Percentiles rank a stretch among this genome's conserved stretches.
Conservation (phyloP, 2,329 filamentous ascomycete genomes). For the Ceratocystiopsis minuta region DNA sequence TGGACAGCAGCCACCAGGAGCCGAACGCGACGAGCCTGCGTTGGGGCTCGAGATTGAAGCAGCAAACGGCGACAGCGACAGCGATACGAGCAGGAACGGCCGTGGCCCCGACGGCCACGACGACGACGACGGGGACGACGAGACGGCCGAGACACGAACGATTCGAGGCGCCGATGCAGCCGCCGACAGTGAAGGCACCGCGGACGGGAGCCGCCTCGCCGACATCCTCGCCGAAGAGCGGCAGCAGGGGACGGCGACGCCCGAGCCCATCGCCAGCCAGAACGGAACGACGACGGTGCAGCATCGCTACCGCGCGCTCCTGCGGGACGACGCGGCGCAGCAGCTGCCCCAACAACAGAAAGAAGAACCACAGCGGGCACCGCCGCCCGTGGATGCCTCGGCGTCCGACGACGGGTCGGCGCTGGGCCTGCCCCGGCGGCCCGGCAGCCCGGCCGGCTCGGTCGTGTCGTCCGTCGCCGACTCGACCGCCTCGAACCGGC, state of each 20-base stretch:
- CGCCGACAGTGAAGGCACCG: too few relatives aligned
- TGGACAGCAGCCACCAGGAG: not conserved
- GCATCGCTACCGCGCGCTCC: too few relatives aligned
- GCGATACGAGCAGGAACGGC: not conserved
- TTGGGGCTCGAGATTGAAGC: too few relatives aligned
- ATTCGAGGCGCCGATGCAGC: slow-evolving; percentile 14
- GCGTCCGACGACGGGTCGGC: slow-evolving; percentile 39
- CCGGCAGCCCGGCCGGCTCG: slow-evolving; percentile 51
- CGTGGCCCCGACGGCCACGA: too few relatives aligned
- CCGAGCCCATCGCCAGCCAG: too few relatives aligned
- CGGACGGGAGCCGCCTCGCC: slow-evolving; percentile 22
- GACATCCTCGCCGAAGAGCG: slow-evolving; percentile 24
- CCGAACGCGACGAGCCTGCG: not conserved
- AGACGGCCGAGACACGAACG: slow-evolving; percentile 25
- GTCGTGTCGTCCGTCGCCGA: slow-evolving; percentile 30
- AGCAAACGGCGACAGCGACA: not conserved
- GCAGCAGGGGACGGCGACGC: slow-evolving; percentile 17
- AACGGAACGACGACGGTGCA: too few relatives aligned
- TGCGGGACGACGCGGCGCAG: too few relatives aligned
- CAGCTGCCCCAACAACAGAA: too few relatives aligned
- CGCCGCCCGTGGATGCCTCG: too few relatives aligned
- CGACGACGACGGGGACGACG: slow-evolving; percentile 16
- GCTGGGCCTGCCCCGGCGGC: slow-evolving; percentile 28
- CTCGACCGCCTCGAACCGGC: slow-evolving; percentile 16
- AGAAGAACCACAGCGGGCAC: too few relatives aligned